Base-by-base conservation (phyloP, 108 stramenopile genomes). In the Nitzschia palea region DNA sequence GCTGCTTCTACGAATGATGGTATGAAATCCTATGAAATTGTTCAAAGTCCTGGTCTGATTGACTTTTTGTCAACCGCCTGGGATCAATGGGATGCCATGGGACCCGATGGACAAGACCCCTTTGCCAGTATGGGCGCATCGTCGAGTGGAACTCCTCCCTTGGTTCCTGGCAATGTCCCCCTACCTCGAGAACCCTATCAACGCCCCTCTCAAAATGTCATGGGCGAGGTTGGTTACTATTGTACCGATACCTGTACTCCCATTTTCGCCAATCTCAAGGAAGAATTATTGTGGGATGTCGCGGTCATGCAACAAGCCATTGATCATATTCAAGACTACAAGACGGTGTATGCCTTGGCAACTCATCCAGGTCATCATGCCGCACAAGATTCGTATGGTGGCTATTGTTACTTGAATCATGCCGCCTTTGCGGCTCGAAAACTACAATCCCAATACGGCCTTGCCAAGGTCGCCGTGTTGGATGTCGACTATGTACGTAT, bases 281-380 rank as follows among this genome's bases (percentile, higher is more conserved):
- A 74, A 29, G 91, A 93, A 66, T 59, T 89, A n/a, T 8, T 29
- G 12, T 71, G 73, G 67, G 91, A 93, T 79, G 85, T 77, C 1
- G 31, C 48, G 9, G 64, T 81, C 9, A 65, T 90, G 22, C 60
- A 77, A 8, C 58, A 33, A 5, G 71, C 81, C 2, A 62, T 80
- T 12, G 35, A 31, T 22, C 36, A 22, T 33, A 20, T 36, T 14
- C 23, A 26, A 29, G 51, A 28, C 8, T 22, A 17, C 55, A 18
- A 29, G 27, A 27, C 73, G 2, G 82, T 77, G 2, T 89, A 89
- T 76, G 84, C 86, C 40, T 44, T 87, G 40, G 70, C 81, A 15
- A 93, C 92, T 4, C 89, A 90, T 78, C 92, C 87, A 9, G 92
- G 92, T 10, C 92, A 93, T 64, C 92, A 93, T 68, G 85, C 83